A percentile compares a stretch with the other conserved stretches of the same genome.
phyloP scores from a whole-genome alignment of 768 basidiomycete species.

The Auriculariales sp. region DNA sequence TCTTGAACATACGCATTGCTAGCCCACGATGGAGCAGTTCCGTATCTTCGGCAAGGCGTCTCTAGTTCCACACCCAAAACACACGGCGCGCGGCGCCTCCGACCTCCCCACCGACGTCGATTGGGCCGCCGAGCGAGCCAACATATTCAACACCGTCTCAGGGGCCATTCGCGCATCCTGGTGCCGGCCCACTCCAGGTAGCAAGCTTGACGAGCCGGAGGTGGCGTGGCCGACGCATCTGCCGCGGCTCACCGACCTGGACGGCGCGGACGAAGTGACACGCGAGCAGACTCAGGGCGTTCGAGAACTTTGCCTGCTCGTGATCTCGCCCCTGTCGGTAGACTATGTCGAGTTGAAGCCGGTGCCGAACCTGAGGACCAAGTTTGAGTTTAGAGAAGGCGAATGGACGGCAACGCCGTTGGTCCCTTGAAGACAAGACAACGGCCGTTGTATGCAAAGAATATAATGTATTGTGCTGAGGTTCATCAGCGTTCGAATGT shows the following conservation, averaged over 20 bases:
- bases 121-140: conserved; percentile 54
- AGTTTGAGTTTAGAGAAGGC: conserved; percentile 28
- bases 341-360: conserved; percentile 52
- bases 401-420: conserved; percentile 46
- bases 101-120: conserved; percentile 28
- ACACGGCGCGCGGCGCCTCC: conserved; percentile 17
- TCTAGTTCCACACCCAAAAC: conserved; percentile 36
- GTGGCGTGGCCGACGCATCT: conserved; percentile 46
- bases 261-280: conserved; percentile 29
- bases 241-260: conserved; percentile 29
- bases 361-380: conserved; percentile 42
- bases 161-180: conserved; percentile 55
- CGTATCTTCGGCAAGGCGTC: conserved; percentile 45
- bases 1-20: too few relatives aligned
- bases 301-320: conserved; percentile 45
- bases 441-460: too few relatives aligned
- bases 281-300: conserved; percentile 36
- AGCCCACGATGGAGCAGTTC: conserved; percentile 54
- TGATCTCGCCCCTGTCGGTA: conserved; percentile 56
- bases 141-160: conserved; percentile 44
- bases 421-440: too few relatives aligned
- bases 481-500: too few relatives aligned
- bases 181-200: conserved; percentile 55
- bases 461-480: too few relatives aligned
- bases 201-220: conserved; percentile 32